phyloP scores from a whole-genome alignment of 352 stramenopile species.

The Phytophthora quininea region DNA sequence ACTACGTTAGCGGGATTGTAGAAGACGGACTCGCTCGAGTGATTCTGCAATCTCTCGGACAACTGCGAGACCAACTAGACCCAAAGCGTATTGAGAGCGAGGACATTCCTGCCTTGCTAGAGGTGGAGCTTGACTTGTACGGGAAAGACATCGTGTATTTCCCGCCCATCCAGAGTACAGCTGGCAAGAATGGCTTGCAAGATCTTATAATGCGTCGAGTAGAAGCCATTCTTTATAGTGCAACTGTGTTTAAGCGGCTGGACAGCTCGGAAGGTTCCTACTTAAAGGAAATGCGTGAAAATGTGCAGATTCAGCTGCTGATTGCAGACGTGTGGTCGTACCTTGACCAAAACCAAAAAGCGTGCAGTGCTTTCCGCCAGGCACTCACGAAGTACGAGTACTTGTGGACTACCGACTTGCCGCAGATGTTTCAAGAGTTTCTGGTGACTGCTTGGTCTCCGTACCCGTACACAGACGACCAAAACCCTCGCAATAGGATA shows the following conservation, averaged over 20 bases:
- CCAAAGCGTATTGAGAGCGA: conserved; percentile 81
- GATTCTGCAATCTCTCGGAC: conserved; percentile 69
- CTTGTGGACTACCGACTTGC: conserved; percentile 91
- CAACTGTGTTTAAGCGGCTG: conserved; percentile 83
- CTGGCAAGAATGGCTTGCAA: conserved; percentile 56
- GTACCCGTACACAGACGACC: conserved; percentile 38
- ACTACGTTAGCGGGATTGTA: conserved; percentile 92
- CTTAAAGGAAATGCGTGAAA: conserved; percentile 89
- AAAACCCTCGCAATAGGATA: conserved; percentile 20
- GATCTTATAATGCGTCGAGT: conserved; percentile 71
- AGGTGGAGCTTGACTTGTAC: conserved; percentile 92
- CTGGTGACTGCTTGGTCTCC: conserved; percentile 67
- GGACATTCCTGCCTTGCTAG: conserved; percentile 84
- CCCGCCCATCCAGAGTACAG: conserved; percentile 59
- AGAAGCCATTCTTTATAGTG: conserved; percentile 69
- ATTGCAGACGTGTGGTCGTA: conserved; percentile 85
- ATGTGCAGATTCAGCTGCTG: conserved; percentile 74
- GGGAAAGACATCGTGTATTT: conserved; percentile 86
- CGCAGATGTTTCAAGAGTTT: conserved; percentile 89
- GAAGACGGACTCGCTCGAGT: conserved; percentile 82
- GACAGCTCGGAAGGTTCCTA: conserved; percentile 90
- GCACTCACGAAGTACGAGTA: conserved; percentile 93
- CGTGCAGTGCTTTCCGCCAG: conserved; percentile 58
- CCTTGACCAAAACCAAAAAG: conserved; percentile 79
- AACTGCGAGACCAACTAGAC: conserved; percentile 86